Evolutionary conservation across 2,329 filamentous ascomycete species (phyloP), one percentile per base, ranked within the genome.

Genomic region (Sordariomycetes sp.): DNA sequence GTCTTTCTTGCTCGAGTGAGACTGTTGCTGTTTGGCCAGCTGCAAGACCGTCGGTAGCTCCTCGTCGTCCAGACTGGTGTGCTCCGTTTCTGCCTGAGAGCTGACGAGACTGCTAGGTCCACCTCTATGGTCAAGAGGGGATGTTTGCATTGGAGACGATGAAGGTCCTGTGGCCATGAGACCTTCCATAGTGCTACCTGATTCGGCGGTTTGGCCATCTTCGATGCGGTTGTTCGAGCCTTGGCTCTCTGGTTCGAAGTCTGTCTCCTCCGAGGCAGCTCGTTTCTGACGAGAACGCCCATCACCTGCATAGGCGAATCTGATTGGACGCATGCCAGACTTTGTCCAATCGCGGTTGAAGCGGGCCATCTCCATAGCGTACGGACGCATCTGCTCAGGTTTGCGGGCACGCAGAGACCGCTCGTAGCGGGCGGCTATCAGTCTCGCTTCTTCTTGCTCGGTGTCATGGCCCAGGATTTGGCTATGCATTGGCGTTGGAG

Each of bases 351-450:
- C 52, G 4, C 54, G 68, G 35, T 64, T 67, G 47, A 75, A 76
- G 19, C 67, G 63, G 1, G 63, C 70, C 45, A 64, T 69, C 41
- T 78, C 73, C 4, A 76, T 54, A 6, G 69, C 52, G 41, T 77
- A 78, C 4, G 73, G 73, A 29, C 75, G 71, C 44, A 76, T 61
- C 46, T 78, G 73, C 6, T 77, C 77, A 2, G 72, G 72, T 39
- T 76, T 78, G 15, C 73, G 64, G 2, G 71, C 70, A 6, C 73
- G 63, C n/a, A 78, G 53, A 4, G 67, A 72, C 21, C 72, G 63
- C 39, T 64, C 60, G 30, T 60, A 52, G 10, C 53, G 55, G 19
- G 58, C 45, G 6, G 51, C 46, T 10, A 44, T 39, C 21, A 14
- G 34, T 21, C 39, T 40, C 14, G 44, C 46, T 25, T 44, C 43